phyloP scores from a whole-genome alignment of 306 rosid species.

The Sicyos baderoa region DNA sequence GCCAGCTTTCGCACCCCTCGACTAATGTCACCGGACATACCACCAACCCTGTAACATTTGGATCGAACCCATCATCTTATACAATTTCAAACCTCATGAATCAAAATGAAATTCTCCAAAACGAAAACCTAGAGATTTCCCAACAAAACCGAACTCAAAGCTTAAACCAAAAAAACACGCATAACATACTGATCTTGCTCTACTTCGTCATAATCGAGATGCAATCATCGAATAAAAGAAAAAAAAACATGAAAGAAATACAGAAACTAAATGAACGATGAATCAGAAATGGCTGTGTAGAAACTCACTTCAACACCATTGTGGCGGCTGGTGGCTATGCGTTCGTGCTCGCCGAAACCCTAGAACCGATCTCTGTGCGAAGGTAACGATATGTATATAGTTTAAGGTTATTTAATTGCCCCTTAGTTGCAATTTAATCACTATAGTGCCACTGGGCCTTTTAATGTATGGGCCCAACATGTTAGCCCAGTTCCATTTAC shows the following conservation, averaged over 20 bases:
- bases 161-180: not conserved
- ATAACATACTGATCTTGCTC: not conserved
- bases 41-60: too few relatives aligned
- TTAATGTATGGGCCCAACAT: not conserved
- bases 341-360: constrained; percentile 13
- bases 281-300: not conserved
- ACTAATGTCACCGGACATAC: too few relatives aligned
- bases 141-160: not conserved
- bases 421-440: not conserved
- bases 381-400: not conserved
- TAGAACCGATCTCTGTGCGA: not conserved
- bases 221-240: not conserved
- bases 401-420: not conserved
- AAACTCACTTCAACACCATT: constrained; percentile 18
- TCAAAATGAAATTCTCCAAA: not conserved
- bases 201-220: not conserved
- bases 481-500: not conserved
- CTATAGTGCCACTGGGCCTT: not conserved
- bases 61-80: too few relatives aligned
- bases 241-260: too few relatives aligned
- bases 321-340: constrained; percentile 10
- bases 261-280: not conserved
- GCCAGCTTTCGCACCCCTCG: too few relatives aligned
- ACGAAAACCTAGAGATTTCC: not conserved
- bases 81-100: too few relatives aligned